phyloP scores from a whole-genome alignment of 2,329 filamentous ascomycete species.

The Grosmannia clavigera region DNA sequence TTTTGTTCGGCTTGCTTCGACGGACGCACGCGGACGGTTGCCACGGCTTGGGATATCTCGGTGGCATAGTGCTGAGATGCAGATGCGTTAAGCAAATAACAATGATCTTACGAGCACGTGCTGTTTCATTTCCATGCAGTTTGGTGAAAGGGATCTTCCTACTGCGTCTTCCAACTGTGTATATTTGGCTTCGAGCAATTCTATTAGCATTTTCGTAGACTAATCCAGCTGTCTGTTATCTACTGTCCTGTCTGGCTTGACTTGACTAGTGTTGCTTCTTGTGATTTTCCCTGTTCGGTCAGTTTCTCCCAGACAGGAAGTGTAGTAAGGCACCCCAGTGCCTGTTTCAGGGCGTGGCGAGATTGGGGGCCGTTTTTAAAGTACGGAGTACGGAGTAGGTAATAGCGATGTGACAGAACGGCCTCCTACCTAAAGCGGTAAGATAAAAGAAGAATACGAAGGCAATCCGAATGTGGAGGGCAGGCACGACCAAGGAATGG shows the following conservation, averaged over 20 bases:
- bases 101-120: background rate
- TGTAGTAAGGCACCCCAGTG: background rate
- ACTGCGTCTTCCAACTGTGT: background rate
- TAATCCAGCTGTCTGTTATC: background rate
- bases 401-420: background rate
- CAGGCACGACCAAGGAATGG: background rate
- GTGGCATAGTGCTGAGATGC: background rate
- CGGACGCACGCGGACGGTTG: background rate
- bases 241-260: background rate
- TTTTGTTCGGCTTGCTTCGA: background rate
- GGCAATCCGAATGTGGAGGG: background rate
- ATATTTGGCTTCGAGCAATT: background rate
- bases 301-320: too few relatives aligned
- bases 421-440: conserved; percentile 1
- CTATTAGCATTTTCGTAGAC: background rate
- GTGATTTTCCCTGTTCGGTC: too few relatives aligned
- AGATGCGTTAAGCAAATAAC: background rate
- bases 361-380: background rate
- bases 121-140: background rate
- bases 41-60: background rate
- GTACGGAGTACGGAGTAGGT: background rate
- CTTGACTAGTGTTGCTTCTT: background rate
- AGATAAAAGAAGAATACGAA: background rate
- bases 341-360: background rate
- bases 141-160: background rate